These are phyloP conservation scores for Macaranga tanarius DNA, from an alignment of 441 rosid species.

Conservation along the genomic window DNA sequence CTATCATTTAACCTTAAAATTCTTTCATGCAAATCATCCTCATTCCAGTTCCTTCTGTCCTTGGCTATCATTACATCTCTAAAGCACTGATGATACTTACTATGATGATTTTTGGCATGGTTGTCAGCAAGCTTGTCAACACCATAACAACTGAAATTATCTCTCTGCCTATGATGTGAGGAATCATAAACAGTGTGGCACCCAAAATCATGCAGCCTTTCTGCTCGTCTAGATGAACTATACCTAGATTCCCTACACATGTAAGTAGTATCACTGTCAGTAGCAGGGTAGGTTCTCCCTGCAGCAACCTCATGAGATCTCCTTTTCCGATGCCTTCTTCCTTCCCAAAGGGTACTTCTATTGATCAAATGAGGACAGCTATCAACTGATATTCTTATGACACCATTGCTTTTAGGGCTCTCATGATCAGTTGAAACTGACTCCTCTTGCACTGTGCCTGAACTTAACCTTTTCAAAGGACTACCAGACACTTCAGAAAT, in stretches of 20 bases:
- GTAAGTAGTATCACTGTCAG: slow-evolving; percentile 29
- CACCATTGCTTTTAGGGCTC: slow-evolving; percentile 26
- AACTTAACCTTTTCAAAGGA: slow-evolving; percentile 31
- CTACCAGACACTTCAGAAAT: slow-evolving; percentile 26
- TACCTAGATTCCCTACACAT: slow-evolving; percentile 33
- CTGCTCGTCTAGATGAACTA: slow-evolving; percentile 30
- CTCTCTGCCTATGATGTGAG: slow-evolving; percentile 26
- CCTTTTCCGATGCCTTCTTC: slow-evolving; percentile 23
- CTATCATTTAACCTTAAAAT: slow-evolving; percentile 23
- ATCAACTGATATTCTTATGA: slow-evolving; percentile 23
- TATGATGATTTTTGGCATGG: slow-evolving; percentile 16
- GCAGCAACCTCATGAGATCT: slow-evolving; percentile 30
- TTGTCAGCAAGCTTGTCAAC: slow-evolving; percentile 13
- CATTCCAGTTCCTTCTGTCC: slow-evolving; percentile 30
- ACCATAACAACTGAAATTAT: slow-evolving; percentile 26
- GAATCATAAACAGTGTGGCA: slow-evolving; percentile 29
- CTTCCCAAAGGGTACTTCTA: slow-evolving; percentile 27
- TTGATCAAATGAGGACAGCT: slow-evolving; percentile 23
- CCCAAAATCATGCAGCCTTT: slow-evolving; percentile 20
- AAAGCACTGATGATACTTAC: slow-evolving; percentile 28
- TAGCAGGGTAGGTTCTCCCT: slow-evolving; percentile 15
- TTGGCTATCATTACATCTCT: slow-evolving; percentile 32
- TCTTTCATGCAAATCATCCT: slow-evolving; percentile 34
- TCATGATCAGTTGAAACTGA: slow-evolving; percentile 29
- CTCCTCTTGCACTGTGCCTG: slow-evolving; percentile 28